Evolutionary conservation across 805 yeast genomes (phyloP), one percentile per base, ranked within the genome.

Genomic region (Wickerhamiella lipophila): DNA sequence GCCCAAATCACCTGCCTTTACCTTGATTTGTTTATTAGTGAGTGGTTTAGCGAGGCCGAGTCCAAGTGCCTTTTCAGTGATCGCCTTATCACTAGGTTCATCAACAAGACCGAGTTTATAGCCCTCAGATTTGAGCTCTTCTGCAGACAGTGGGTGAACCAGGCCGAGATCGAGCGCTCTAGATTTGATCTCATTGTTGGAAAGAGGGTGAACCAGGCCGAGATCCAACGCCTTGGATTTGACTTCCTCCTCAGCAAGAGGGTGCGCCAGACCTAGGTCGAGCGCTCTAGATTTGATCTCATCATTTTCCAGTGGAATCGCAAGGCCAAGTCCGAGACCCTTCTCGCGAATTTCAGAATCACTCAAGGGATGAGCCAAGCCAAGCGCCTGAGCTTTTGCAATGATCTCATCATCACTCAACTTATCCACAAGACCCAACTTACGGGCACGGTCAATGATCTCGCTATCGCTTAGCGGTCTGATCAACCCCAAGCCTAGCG

Each of bases 391-490:
- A 2, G 61, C 63, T 9, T 46, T 35, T 3, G 44, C 44, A 16
- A 49, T 36, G 9, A 58, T 27, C 32, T 56, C 48, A 6, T 29
- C 32, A 12, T 50, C 57, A 18, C 35, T 18, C 9, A 40, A 42
- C 6, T 27, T 22, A 23, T 51, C 50, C 2, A 55, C 53, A 12
- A 62, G 50, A 2, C 61, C 55, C 8, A 55, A 29, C 1, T 39
- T 52, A 7, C 50, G 48, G 56, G 65, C 66, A 30, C 57, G 56
- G 19, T 50, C 26, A 11, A 16, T 8, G 8, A 55, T 38, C 12
- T 49, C 55, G 58, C 83, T 92, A 4, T 83, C 89, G 13, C n/a
- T 13, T 1, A 23, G 41, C 6, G 48, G 45, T 6, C 15, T 22
- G 2, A 39, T 34, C 5, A 43, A 25, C 5, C 51, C 51, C 2